These are phyloP conservation scores for Solanum etuberosum DNA, from an alignment of 257 asterid species.

Conservation along the genomic window DNA sequence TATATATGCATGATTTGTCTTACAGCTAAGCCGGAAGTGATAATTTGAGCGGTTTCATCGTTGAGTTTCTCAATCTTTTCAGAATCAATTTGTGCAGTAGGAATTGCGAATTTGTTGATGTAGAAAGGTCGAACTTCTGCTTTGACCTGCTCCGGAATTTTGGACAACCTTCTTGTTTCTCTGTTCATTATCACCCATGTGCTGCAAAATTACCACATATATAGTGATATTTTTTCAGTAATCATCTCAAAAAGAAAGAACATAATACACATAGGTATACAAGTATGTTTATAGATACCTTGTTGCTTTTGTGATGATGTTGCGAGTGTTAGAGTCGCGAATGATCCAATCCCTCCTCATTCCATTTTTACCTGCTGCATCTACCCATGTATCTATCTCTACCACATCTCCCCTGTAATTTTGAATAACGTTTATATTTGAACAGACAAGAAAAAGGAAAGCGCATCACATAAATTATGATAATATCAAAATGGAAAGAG, in stretches of 20 bases:
- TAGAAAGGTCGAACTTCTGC: conserved; percentile 62
- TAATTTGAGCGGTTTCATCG: conserved; percentile 40
- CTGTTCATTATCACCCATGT: conserved; percentile 88
- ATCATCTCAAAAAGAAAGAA: background rate
- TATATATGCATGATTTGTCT: background rate
- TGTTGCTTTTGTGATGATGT: conserved; percentile 68
- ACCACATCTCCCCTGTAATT: conserved; percentile 72
- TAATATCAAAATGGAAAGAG: background rate
- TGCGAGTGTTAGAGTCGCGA: conserved; percentile 47
- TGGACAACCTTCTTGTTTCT: conserved; percentile 74
- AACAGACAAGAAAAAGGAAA: too few species aligned
- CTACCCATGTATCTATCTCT: conserved; percentile 91
- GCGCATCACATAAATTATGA: background rate
- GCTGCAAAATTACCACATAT: conserved; percentile 16
- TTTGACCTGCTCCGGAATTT: conserved; percentile 72
- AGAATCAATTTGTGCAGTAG: conserved; percentile 29
- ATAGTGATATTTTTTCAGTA: background rate
- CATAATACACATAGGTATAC: too few species aligned
- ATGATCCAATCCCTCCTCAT: conserved; percentile 89
- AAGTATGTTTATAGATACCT: conserved; percentile 22
- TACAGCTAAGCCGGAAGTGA: conserved; percentile 63
- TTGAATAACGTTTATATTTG: too few species aligned
- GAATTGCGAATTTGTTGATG: conserved; percentile 37
- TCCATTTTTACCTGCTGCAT: conserved; percentile 81
- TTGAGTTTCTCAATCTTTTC: conserved; percentile 59